Evolutionary conservation across 2,329 filamentous ascomycete genomes (phyloP), one percentile per base, ranked within the genome.

Genomic region (Didymella glomerata): DNA sequence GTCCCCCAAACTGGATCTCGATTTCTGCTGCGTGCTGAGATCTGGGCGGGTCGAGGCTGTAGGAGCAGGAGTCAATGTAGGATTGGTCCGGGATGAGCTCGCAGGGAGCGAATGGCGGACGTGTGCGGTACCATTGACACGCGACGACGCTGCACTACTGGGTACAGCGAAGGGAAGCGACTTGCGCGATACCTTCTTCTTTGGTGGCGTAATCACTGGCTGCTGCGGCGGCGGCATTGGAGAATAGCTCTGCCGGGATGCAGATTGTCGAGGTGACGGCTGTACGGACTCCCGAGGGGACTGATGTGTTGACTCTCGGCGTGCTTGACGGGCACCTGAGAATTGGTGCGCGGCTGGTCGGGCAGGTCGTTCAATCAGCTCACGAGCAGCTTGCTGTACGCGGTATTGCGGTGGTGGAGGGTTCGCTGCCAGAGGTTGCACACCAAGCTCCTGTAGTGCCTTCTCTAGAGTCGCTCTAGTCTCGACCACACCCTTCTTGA

Each of bases 381-480:
- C 45, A 5, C n/a, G 44, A 41, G 30, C 28, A 7, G 45, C 24
- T 20, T 53, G 44, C 45, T 45, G 41, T 6, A 46, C 20, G 9
- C 14, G 18, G 18, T 22, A 14, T 42, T 34, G 47, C 5, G 14
- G 14, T 7, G 25, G 13, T 45, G 42, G 18, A 30, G 16, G 9
- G n/a, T 53, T 14, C 8, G 40, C 30, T 18, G 16, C 27, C n/a
- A n/a, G 36, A 27, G 57, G 20, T 10, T 58, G 41, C 3, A 48
- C 50, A n/a, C 58, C 62, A 5, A 70, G 54, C 57, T 75, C 67
- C 18, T 68, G 52, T 0, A 74, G 54, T 22, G 71, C 72, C 11
- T 32, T 54, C 14, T 64, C 8, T 14, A 76, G 49, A 0, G 61
- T 67, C n/a, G 54, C 54, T 48, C 52, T 65, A 24, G 50, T 64